A percentile compares a stretch with the other conserved stretches of the same genome.
These are phyloP conservation scores for Talaromyces verruculosus DNA, from an alignment of 2,329 filamentous ascomycete genomes.

Conservation along the genomic window DNA sequence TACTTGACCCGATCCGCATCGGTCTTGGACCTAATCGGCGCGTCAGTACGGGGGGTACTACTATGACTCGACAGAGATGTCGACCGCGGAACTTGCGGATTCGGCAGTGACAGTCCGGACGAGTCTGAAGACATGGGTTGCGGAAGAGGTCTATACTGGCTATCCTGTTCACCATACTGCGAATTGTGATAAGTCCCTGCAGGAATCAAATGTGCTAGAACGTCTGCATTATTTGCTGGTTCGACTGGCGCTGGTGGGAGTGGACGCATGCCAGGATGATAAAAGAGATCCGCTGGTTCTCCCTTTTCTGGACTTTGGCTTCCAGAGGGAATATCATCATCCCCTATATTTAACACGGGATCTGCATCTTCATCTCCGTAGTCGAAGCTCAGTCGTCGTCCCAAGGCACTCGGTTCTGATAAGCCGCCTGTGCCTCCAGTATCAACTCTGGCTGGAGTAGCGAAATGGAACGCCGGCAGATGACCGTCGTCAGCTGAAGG, in stretches of 20 bases:
- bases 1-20: slow-evolving; percentile 71
- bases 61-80: slow-evolving; percentile 81
- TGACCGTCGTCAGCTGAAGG: slow-evolving; percentile 45
- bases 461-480: slow-evolving; percentile 55
- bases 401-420: slow-evolving; percentile 65
- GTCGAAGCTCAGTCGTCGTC: slow-evolving; percentile 79
- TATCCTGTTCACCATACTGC: slow-evolving; percentile 31
- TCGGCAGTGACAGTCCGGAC: slow-evolving; percentile 49
- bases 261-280: slow-evolving; percentile 76
- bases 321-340: slow-evolving; percentile 45
- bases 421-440: slow-evolving; percentile 88
- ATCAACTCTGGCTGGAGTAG: slow-evolving; percentile 70
- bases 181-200: slow-evolving; percentile 60
- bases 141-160: slow-evolving; percentile 38
- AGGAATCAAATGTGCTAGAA: slow-evolving; percentile 50
- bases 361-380: slow-evolving; percentile 91
- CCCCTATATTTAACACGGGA: slow-evolving; percentile 57
- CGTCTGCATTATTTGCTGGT: slow-evolving; percentile 46
- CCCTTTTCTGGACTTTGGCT: slow-evolving; percentile 68
- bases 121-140: slow-evolving; percentile 51
- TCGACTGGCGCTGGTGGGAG: slow-evolving; percentile 65
- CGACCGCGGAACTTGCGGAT: slow-evolving; percentile 63
- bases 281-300: slow-evolving; percentile 87
- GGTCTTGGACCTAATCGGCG: slow-evolving; percentile 89
- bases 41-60: slow-evolving; percentile 72